These are phyloP conservation scores for Atkinsonella hypoxylon DNA, from an alignment of 2,329 filamentous ascomycete species.

Conservation along the genomic window DNA sequence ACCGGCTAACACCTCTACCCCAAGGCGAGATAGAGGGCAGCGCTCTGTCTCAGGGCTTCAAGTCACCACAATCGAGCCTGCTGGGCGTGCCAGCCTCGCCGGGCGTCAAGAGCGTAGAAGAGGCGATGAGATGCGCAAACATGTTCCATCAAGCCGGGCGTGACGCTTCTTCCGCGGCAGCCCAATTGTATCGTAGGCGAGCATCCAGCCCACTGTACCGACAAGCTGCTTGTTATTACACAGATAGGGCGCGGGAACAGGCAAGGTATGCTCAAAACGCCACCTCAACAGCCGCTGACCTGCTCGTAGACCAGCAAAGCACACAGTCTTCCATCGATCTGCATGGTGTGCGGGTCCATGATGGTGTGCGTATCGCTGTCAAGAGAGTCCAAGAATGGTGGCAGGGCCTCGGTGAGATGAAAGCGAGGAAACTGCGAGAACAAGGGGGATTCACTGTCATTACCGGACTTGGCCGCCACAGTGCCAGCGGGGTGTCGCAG, in stretches of 20 bases:
- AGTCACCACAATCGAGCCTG: neutral
- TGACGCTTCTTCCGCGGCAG: constrained; percentile 25
- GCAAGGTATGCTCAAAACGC: constrained; percentile 43
- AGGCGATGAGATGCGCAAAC: constrained; percentile 18
- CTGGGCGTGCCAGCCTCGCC: neutral
- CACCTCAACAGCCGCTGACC: constrained; percentile 56
- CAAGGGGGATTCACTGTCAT: constrained; percentile 55
- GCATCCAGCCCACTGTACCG: constrained; percentile 63
- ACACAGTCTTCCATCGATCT: constrained; percentile 54
- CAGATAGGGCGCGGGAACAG: constrained; percentile 55
- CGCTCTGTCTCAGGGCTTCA: neutral
- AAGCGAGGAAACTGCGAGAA: constrained; percentile 35
- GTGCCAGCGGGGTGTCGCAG: constrained; percentile 59
- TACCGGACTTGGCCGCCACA: constrained; percentile 72
- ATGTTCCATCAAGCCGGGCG: constrained; percentile 18
- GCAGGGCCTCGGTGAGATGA: constrained; percentile 55
- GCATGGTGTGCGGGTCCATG: constrained; percentile 70
- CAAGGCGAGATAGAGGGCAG: constrained; percentile 9
- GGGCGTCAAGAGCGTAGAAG: constrained; percentile 11
- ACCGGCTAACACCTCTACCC: constrained; percentile 25
- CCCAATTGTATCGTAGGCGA: constrained; percentile 31
- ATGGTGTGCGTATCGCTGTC: constrained; percentile 68
- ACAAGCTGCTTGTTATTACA: constrained; percentile 66
- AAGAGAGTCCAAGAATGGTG: constrained; percentile 64
- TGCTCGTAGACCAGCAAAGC: constrained; percentile 57